Base-by-base conservation (phyloP, 1,139 yeast species). In the Geotrichum siamense region DNA sequence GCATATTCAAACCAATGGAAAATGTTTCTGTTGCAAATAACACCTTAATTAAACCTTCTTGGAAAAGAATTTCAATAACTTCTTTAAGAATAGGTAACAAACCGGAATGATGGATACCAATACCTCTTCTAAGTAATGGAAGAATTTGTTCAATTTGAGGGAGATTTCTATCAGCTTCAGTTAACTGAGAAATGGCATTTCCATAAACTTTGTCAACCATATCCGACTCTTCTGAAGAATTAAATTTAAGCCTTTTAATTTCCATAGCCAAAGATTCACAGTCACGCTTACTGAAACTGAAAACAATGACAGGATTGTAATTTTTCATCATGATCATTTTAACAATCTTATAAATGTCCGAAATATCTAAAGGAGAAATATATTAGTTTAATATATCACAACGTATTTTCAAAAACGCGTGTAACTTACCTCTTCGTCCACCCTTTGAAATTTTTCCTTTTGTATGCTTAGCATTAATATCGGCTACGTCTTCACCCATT, bases 61-160 rank as follows among this genome's bases (percentile, higher is more conserved):
- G 98, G 70, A 93, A 93, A 48, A 93, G 68, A 65, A 93, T 85
- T 69, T 93, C 99, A 59, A 93, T 91, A 48, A 93, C 93, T 67
- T 93, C 99, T 61, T 93, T 93, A 53, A 93, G 71, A 52, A 93
- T 93, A 9, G 99, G 99, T 52, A 93, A 71, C 47, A 93, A 71
- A 39, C 99, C 99, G 41, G 96, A 86, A 64, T 93, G 99, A 67
- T 93, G 99, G 56, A 93, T 89, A 63, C 98, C 99, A 53, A 93
- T 91, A 58, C 99, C 99, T 64, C 98, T 78, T 62, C 82, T 79
- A 54, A 91, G 70, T 44, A 91, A 68, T 0, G 97, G 98, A 48
- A 87, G 67, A 48, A 91, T 83, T 56, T 86, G 91, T 56, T 86
- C 84, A 56, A 91, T 91, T 64, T 93, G 98, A 1, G 97, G 97